These are phyloP conservation scores for Ceratopteris richardii DNA, from an alignment of 75 land plant species.

Conservation along the genomic window DNA sequence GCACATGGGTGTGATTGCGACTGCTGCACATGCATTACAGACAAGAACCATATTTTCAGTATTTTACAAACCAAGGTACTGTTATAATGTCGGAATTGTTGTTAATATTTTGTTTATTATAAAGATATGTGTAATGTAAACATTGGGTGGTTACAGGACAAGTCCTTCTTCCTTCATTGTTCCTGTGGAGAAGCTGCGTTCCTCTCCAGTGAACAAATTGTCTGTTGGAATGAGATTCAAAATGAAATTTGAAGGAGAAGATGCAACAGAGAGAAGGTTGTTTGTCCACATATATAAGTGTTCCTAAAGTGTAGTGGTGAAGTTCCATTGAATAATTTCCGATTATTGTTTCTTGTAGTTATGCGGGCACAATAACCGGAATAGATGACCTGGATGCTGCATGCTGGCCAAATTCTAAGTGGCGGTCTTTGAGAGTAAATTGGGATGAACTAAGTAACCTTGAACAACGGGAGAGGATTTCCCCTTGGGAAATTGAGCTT, in stretches of 20 bases:
- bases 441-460: slow-evolving; percentile 89
- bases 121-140: background rate
- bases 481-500: slow-evolving; percentile 91
- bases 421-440: slow-evolving; percentile 47
- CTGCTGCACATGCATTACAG: slow-evolving; percentile 51
- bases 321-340: too few species aligned
- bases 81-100: background rate
- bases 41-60: slow-evolving; percentile 50
- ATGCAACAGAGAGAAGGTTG: slow-evolving; percentile 35
- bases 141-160: slow-evolving; percentile 35
- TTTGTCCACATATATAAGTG: background rate
- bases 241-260: slow-evolving; percentile 36
- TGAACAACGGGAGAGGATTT: slow-evolving; percentile 73
- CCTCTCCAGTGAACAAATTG: slow-evolving; percentile 24
- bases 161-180: slow-evolving; percentile 69
- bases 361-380: slow-evolving; percentile 55
- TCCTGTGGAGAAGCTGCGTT: slow-evolving; percentile 51
- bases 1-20: slow-evolving; percentile 65
- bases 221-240: slow-evolving; percentile 63
- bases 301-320: too few species aligned
- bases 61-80: slow-evolving; percentile 58
- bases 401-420: slow-evolving; percentile 49
- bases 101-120: too few species aligned
- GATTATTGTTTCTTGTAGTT: slow-evolving; percentile 36
- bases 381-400: slow-evolving; percentile 33